Percentiles rank a stretch among this genome's conserved stretches.
These are phyloP conservation scores for Pezicula rhizophila DNA, from an alignment of 2,329 filamentous ascomycete species.

Conservation along the genomic window DNA sequence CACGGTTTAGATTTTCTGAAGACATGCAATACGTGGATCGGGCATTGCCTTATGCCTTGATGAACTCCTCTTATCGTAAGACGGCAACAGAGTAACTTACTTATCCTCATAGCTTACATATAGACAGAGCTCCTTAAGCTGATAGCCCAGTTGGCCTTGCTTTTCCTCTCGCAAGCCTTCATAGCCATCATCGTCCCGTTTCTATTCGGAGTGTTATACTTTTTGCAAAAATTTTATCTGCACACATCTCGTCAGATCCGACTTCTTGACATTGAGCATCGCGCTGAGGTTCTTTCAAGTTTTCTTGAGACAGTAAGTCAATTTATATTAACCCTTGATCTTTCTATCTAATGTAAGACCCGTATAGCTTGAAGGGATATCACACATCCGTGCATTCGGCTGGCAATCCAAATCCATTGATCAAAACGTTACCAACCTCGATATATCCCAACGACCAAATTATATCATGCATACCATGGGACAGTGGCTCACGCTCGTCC, in stretches of 20 bases:
- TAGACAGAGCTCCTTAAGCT: slow-evolving; percentile 16
- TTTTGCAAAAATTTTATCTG: slow-evolving; percentile 52
- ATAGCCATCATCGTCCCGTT: slow-evolving; percentile 45
- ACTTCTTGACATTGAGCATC: slow-evolving; percentile 55
- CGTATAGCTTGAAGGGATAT: slow-evolving; percentile 39
- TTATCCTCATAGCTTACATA: not conserved
- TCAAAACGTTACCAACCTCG: slow-evolving; percentile 40
- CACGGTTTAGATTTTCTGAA: not conserved
- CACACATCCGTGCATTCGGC: slow-evolving; percentile 49
- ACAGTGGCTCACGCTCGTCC: slow-evolving; percentile 46
- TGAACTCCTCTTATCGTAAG: not conserved
- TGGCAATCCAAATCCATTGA: slow-evolving; percentile 41
- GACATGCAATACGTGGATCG: not conserved
- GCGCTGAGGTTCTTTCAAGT: slow-evolving; percentile 41
- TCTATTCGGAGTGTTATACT: slow-evolving; percentile 39
- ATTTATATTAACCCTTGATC: not conserved
- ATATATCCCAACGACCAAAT: slow-evolving; percentile 48
- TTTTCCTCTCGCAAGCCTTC: slow-evolving; percentile 39
- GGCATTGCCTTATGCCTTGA: not conserved
- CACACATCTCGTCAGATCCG: slow-evolving; percentile 55
- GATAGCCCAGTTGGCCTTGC: slow-evolving; percentile 42
- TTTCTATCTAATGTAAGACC: not conserved
- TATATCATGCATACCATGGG: slow-evolving; percentile 52
- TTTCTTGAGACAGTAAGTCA: slow-evolving; percentile 33
- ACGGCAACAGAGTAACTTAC: not conserved